Evolutionary conservation across 192 early-diverging fungal species (phyloP), one percentile per base, ranked within the genome.

Genomic region (Entomortierella parvispora): DNA sequence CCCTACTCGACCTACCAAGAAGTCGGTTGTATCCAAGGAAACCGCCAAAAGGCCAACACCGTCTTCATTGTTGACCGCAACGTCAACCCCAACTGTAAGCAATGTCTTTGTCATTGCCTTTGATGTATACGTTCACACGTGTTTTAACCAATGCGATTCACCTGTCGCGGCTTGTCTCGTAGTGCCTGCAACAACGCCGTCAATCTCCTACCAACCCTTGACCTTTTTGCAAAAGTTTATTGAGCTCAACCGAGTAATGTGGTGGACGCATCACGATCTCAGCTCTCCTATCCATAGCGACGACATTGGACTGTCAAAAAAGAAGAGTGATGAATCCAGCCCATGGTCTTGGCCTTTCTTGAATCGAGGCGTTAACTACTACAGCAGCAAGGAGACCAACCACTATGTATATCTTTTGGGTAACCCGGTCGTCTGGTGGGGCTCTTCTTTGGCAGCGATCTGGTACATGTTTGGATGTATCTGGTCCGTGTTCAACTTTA

Each of bases 281-380:
- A 95, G 91, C 22, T 92, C 88, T 48, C 77, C 90, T n/a, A 94
- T 96, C 74, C 94, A 96, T 49, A 18, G 18, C 9, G 59, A 20
- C n/a, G 32, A 62, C 9, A 33, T 33, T 49, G 82, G 82, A 15
- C 71, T 62, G 45, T 68, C 82, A 79, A 83, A 83, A 58, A 82
- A 86, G 69, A 68, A 61, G 52, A 65, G 52, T 22, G 97, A 95
- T 79, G 93, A 95, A 43, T 97, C 96, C 33, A 84, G 88, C 1
- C 96, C 97, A 18, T 82, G 84, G 66, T 81, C 88, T 20, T 99
- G 97, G 97, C 91, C 93, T 7, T 86, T 95, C 67, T 84, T 97
- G 42, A 81, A 87, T 33, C 85, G 91, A 46, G 95, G 96, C n/a
- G 90, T 99, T 54, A 90, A 88, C 4, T 98, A 95, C 80, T 94